These are phyloP conservation scores for Sporisorium exsertum DNA, from an alignment of 1,284 basidiomycete genomes.

Conservation along the genomic window DNA sequence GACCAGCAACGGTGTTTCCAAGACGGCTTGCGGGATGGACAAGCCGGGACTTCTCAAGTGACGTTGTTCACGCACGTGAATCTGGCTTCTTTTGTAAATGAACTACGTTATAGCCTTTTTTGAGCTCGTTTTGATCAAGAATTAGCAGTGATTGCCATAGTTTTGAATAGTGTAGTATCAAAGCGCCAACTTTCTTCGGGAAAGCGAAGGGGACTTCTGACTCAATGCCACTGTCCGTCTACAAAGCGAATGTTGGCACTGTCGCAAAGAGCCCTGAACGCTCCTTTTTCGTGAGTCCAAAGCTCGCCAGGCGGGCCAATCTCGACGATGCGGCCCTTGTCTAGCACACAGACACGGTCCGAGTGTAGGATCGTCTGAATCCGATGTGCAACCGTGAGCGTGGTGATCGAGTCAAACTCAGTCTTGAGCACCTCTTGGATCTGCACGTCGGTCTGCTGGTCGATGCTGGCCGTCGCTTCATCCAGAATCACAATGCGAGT, in stretches of 20 bases:
- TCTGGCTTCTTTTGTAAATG: no score
- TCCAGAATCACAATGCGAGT: conserved; percentile 41
- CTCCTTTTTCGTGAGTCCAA: conserved; percentile 60
- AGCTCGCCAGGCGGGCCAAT: conserved; percentile 77
- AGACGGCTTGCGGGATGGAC: background rate
- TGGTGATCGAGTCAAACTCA: conserved; percentile 50
- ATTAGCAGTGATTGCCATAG: no score
- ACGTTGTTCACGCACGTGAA: no score
- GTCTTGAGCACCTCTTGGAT: conserved; percentile 32
- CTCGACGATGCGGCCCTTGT: conserved; percentile 78
- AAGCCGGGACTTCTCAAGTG: no score
- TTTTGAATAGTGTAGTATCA: no score
- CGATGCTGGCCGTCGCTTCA: conserved; percentile 61
- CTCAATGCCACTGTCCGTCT: conserved; percentile 16
- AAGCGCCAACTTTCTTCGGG: no score
- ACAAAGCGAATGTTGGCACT: conserved; percentile 10
- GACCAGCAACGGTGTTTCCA: no score
- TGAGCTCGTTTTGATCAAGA: background rate
- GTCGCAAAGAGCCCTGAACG: conserved; percentile 27
- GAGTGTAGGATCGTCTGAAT: conserved; percentile 35
- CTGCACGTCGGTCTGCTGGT: conserved; percentile 54
- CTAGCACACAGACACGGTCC: conserved; percentile 82
- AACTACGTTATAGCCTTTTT: no score
- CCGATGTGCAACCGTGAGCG: conserved; percentile 39
- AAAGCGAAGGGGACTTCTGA: background rate